Evolutionary conservation across 2,329 filamentous ascomycete genomes (phyloP).

Genomic region (Neospermospora avenae): DNA sequence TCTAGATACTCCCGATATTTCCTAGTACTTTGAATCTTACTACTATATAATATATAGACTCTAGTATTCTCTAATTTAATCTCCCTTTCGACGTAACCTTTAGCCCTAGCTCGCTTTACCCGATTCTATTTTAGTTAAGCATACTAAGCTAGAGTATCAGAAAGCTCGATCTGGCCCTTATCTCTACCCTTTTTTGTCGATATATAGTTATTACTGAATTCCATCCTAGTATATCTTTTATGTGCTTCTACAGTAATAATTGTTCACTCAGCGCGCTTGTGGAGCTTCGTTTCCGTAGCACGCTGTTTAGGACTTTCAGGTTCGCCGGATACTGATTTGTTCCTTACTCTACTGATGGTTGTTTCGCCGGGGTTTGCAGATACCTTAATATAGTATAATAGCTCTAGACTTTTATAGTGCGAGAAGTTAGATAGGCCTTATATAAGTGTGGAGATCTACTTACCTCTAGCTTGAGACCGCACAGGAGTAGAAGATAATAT

Average conservation of each 20-base stretch:
- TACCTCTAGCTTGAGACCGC: background rate
- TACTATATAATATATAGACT: background rate
- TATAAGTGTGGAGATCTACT: background rate
- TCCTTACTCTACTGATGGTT: background rate
- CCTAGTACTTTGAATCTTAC: background rate
- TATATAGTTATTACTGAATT: background rate
- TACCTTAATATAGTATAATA: background rate
- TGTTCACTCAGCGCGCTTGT: background rate
- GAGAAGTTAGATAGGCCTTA: background rate
- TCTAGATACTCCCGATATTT: slow-evolving; percentile 10
- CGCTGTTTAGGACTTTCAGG: background rate
- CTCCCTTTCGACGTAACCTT: background rate
- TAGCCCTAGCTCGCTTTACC: background rate
- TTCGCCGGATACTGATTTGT: background rate
- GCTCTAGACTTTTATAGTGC: background rate
- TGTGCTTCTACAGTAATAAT: background rate
- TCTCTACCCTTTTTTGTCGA: background rate
- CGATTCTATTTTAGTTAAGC: background rate
- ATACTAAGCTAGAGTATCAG: background rate
- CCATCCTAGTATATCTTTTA: background rate
- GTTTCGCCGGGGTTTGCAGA: background rate
- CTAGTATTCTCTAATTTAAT: background rate
- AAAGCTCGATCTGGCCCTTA: background rate
- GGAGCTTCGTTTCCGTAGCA: background rate
- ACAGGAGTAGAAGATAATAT: background rate